Base-by-base conservation (phyloP, 2,329 filamentous ascomycete genomes). In the Alternaria hordeiaustralica region DNA sequence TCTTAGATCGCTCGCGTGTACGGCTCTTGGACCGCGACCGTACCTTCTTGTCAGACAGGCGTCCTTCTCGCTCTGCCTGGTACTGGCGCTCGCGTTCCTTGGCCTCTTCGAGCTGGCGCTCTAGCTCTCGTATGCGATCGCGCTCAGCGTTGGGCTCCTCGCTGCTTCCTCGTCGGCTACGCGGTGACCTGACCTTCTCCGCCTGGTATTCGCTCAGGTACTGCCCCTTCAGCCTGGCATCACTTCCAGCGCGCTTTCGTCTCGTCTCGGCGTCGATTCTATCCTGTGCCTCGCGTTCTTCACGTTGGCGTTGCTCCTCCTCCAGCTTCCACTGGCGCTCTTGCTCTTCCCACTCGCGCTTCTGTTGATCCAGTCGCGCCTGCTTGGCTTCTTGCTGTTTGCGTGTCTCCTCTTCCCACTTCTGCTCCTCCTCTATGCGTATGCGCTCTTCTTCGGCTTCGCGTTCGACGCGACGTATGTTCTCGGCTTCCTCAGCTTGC, bases 191-290 rank as follows among this genome's bases (percentile, higher is more conserved):
- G 9, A 74, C 79, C 75, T 92, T 89, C 69, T 93, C 90, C 20
- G 90, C 89, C 77, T 93, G 91, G 77, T 97, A 97, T 76, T 97
- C 92, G 75, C 92, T 95, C 55, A 97, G 86, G 71, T 90, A 94
- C 75, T 97, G 94, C 3, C 94, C 94, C 64, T 90, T 90, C 21
- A 97, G 84, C 65, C 90, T 88, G 41, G 86, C 85, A 71, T 94
- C 90, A 73, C 87, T 90, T 65, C 83, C 83, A 23, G 84, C 85
- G 64, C 88, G 86, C 60, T 87, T 84, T 62, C 87, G 85, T 71
- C 85, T 85, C 51, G 91, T 87, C 74, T 95, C 91, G 62, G 90
- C 85, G 53, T 88, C 87, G 30, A 94, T 78, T 44, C 86, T 86
- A 11, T 87, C 87, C 72, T 94, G 90, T 3, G 89, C 88, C 67